A percentile compares a stretch with the other conserved stretches of the same genome.
Evolutionary conservation across 2,329 filamentous ascomycete genomes (phyloP).

Genomic region (Nectriaceae sp.): DNA sequence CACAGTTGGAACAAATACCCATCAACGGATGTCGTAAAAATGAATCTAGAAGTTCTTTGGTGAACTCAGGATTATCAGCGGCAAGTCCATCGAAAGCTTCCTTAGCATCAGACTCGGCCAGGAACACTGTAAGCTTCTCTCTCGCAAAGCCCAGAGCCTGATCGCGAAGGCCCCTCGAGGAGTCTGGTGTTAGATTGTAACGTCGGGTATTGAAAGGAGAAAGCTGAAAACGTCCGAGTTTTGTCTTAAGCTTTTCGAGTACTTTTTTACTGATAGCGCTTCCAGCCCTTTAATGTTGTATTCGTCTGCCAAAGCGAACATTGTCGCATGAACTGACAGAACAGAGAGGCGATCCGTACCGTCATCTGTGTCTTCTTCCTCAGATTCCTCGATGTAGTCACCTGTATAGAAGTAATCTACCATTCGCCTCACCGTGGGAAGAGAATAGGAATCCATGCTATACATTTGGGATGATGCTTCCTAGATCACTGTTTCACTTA

Average conservation of each 20-base stretch:
- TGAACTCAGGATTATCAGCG: conserved; percentile 6
- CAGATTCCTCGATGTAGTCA: background rate
- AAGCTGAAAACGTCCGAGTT: conserved; percentile 1
- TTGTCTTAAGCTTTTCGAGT: background rate
- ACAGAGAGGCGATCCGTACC: background rate
- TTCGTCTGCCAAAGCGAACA: conserved; percentile 15
- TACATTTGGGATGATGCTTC: conserved; percentile 12
- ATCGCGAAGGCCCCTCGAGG: conserved; percentile 3
- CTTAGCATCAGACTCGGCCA: fast-evolving
- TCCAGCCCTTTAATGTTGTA: conserved; percentile 13
- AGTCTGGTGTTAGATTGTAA: conserved; percentile 4
- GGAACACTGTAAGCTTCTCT: background rate
- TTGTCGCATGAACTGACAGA: conserved; percentile 3
- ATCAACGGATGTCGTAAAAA: conserved; percentile 1
- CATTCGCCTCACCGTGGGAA: conserved; percentile 9
- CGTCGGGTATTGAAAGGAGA: conserved; percentile 2
- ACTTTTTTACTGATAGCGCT: conserved; percentile 7
- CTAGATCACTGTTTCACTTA: no score
- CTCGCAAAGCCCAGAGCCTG: background rate
- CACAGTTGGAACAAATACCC: background rate
- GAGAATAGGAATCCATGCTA: background rate
- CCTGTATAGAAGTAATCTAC: conserved; percentile 19
- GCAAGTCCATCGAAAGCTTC: conserved; percentile 3
- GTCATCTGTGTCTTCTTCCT: background rate
- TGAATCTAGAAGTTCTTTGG: conserved; percentile 11